Evolutionary conservation across 768 basidiomycete genomes (phyloP), one percentile per base, ranked within the genome.

Genomic region (Hygrocybe punicea): DNA sequence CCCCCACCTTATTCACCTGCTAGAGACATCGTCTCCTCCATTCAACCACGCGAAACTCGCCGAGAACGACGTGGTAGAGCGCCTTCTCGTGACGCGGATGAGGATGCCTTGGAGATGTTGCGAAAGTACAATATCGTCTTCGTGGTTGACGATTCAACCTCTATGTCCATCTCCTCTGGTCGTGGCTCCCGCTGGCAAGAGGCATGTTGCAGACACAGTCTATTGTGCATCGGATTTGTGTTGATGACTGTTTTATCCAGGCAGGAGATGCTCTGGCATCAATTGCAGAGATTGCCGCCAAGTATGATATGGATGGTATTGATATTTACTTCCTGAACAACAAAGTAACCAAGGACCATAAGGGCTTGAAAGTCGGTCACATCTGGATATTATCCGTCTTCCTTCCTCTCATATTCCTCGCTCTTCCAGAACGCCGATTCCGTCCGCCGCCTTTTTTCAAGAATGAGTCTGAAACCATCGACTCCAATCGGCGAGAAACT

Each of bases 321-420:
- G 85, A 87, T 57, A 73, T 87, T 5, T 68, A 82, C 60, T 87
- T 87, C 69, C 62, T 87, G 53, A 86, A 86, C 59, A 65, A 74
- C 51, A 44, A 55, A 33, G 61, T 53, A 53, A 61, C 62, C 34
- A 74, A 73, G 0, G 40, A 51, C 8, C 72, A 76, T 55, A 49
- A 9, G 11, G 21, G 21, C 21, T 23, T 83, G 55, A 78, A 73
- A 71, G 82, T 73, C 57, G 51, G 34, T 33, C 16, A 13, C 36
- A 52, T 6, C n/a, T n/a, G n/a, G n/a, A n/a, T n/a, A n/a, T n/a
- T n/a, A n/a, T n/a, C n/a, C n/a, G n/a, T n/a, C n/a, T n/a, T n/a
- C n/a, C n/a, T n/a, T n/a, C n/a, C n/a, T n/a, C n/a, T n/a, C n/a
- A n/a, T n/a, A n/a, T n/a, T n/a, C 46, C 36, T 45, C 23, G 34